A percentile compares a stretch with the other conserved stretches of the same genome.
Conservation (phyloP, 2,329 filamentous ascomycete species). For the Fusarium nurragi region DNA sequence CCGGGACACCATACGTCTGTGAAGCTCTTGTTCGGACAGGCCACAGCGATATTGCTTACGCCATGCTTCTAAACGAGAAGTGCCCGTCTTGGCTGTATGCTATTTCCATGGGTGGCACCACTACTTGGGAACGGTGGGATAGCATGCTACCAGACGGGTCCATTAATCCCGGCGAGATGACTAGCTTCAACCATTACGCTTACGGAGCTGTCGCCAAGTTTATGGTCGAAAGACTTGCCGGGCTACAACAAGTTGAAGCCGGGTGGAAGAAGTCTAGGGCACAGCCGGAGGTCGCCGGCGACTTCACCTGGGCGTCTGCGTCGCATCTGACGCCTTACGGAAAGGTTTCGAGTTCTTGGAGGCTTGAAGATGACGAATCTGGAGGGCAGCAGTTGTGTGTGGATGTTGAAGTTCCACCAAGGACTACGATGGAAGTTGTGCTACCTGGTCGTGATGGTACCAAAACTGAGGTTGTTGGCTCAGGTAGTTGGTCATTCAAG, state of each 20-base stretch:
- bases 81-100: slow-evolving; percentile 53
- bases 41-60: slow-evolving; percentile 44
- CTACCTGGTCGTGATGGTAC: slow-evolving; percentile 9
- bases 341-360: slow-evolving; percentile 35
- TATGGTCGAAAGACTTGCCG: slow-evolving; percentile 46
- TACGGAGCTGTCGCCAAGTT: slow-evolving; percentile 53
- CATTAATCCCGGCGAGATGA: slow-evolving; percentile 55
- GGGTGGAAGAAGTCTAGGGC: slow-evolving; percentile 42
- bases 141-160: slow-evolving; percentile 50
- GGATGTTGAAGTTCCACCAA: slow-evolving; percentile 27
- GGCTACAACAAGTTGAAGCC: slow-evolving; percentile 31
- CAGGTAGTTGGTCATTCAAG: slow-evolving; percentile 34
- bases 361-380: slow-evolving; percentile 18
- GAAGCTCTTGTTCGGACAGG: slow-evolving; percentile 35
- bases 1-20: slow-evolving; percentile 52
- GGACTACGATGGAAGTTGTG: slow-evolving; percentile 37
- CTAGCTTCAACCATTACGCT: slow-evolving; percentile 55
- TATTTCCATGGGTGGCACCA: slow-evolving; percentile 53
- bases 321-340: slow-evolving; percentile 40
- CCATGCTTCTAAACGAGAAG: slow-evolving; percentile 50
- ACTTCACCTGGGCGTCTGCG: slow-evolving; percentile 33
- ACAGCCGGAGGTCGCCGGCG: slow-evolving; percentile 29
- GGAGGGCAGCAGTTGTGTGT: slow-evolving; percentile 1
- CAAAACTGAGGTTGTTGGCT: slow-evolving; percentile 25
- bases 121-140: slow-evolving; percentile 57